Evolutionary conservation across 371 early-diverging fungal genomes (phyloP).

Genomic region (Mortierella sp.): DNA sequence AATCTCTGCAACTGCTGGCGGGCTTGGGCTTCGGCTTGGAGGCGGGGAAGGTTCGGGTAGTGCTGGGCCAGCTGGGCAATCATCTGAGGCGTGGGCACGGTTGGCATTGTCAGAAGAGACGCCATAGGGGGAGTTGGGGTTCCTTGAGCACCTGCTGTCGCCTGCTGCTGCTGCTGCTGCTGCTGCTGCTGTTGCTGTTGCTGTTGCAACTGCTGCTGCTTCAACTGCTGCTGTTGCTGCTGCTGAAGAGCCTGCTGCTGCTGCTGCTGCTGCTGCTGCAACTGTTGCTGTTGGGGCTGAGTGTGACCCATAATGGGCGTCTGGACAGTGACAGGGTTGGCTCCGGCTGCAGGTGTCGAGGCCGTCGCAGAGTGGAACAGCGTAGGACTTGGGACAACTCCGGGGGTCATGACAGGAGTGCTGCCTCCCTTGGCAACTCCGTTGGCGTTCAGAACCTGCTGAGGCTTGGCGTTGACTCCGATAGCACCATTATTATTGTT

Average conservation of each 20-base stretch:
- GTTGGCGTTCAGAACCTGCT: slow-evolving; percentile 24
- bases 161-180: slow-evolving; percentile 30
- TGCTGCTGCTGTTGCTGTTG: slow-evolving; percentile 26
- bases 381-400: slow-evolving; percentile 45
- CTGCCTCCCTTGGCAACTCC: slow-evolving; percentile 31
- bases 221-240: slow-evolving; percentile 20
- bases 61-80: slow-evolving; percentile 49
- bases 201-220: slow-evolving; percentile 23
- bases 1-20: slow-evolving; percentile 43
- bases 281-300: slow-evolving; percentile 48
- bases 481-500: slow-evolving; percentile 20
- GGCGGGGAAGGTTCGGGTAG: slow-evolving; percentile 44
- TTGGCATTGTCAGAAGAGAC: slow-evolving; percentile 33
- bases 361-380: slow-evolving; percentile 42
- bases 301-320: slow-evolving; percentile 52
- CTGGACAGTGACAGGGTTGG: slow-evolving; percentile 36
- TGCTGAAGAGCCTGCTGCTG: slow-evolving; percentile 23
- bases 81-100: slow-evolving; percentile 49
- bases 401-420: slow-evolving; percentile 48
- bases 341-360: slow-evolving; percentile 26
- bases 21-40: slow-evolving; percentile 50
- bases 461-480: slow-evolving; percentile 19
- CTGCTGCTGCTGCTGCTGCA: slow-evolving; percentile 26
- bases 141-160: slow-evolving; percentile 22
- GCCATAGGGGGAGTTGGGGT: slow-evolving; percentile 46